A percentile compares a stretch with the other conserved stretches of the same genome.
These are phyloP conservation scores for Cyanidium caldarium DNA, from an alignment of 23 red algal species.

Conservation along the genomic window DNA sequence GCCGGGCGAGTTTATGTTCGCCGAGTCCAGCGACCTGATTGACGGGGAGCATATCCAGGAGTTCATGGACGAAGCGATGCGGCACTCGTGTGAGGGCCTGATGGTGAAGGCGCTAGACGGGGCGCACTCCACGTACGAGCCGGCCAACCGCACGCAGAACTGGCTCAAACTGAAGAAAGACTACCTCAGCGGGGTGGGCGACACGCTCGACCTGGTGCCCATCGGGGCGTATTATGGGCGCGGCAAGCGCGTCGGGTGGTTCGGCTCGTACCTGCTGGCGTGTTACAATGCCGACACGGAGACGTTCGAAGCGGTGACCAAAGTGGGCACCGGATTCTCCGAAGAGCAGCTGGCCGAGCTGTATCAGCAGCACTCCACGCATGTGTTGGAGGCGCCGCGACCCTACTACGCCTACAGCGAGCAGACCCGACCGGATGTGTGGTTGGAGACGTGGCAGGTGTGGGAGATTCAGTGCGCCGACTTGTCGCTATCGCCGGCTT, in stretches of 20 bases:
- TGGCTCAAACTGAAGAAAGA: conserved; percentile 99
- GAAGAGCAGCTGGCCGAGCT: conserved; percentile 61
- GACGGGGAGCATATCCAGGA: conserved; percentile 57
- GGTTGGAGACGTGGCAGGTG: conserved; percentile 79
- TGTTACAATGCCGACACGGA: conserved; percentile 86
- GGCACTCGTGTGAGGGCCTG: conserved; percentile 84
- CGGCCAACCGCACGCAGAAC: conserved; percentile 81
- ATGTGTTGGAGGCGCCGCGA: neutral
- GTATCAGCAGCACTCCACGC: neutral
- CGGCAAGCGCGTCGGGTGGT: conserved; percentile 74
- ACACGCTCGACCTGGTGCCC: conserved; percentile 87
- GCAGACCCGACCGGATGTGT: conserved; percentile 46
- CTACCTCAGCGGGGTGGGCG: conserved; percentile 64
- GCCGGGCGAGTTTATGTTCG: conserved; percentile 64
- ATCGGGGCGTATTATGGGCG: conserved; percentile 80
- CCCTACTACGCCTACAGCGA: conserved; percentile 12
- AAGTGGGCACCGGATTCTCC: conserved; percentile 93
- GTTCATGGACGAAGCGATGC: conserved; percentile 57
- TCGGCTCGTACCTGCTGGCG: conserved; percentile 79
- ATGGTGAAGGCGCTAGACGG: conserved; percentile 95
- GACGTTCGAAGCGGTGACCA: conserved; percentile 62
- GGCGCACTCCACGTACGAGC: conserved; percentile 69
- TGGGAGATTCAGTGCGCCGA: conserved; percentile 91
- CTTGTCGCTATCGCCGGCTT: conserved; percentile 48
- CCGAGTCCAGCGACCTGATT: conserved; percentile 27